Evolutionary conservation across 495 filamentous ascomycete species (phyloP).

Genomic region (Penicillium canariense): DNA sequence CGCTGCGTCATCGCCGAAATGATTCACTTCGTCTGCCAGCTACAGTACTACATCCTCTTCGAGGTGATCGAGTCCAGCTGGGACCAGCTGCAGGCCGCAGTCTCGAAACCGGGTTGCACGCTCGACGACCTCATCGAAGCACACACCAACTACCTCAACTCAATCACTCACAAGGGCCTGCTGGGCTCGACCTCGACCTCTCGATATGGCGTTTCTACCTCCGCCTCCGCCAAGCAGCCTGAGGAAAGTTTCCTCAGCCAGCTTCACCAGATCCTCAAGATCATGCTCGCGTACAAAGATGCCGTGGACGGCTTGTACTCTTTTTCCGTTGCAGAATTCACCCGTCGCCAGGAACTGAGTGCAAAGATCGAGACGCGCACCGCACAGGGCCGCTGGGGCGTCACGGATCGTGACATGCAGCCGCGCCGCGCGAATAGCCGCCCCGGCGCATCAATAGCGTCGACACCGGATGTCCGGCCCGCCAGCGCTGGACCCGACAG

Average conservation of each 20-base stretch:
- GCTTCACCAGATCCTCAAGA: conserved; percentile 86
- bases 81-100: conserved; percentile 78
- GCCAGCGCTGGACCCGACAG: conserved; percentile 28
- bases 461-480: conserved; percentile 32
- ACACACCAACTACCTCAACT: conserved; percentile 84
- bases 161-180: conserved; percentile 95
- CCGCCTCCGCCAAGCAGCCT: conserved; percentile 49
- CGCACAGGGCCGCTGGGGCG: conserved; percentile 59
- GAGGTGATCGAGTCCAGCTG: conserved; percentile 96
- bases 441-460: conserved; percentile 25
- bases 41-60: conserved; percentile 98
- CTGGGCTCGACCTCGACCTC: conserved; percentile 63
- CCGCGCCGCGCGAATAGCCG: conserved; percentile 28
- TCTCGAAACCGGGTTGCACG: conserved; percentile 78
- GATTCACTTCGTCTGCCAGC: conserved; percentile 95
- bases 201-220: conserved; percentile 37
- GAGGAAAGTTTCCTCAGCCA: conserved; percentile 86
- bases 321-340: conserved; percentile 91
- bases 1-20: conserved; percentile 90
- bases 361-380: conserved; percentile 68
- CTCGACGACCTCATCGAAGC: conserved; percentile 93
- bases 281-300: conserved; percentile 92
- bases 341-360: conserved; percentile 77
- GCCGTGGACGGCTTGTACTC: conserved; percentile 92
- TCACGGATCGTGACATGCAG: conserved; percentile 53